phyloP scores from a whole-genome alignment of 2,329 filamentous ascomycete genomes.

The Colletotrichum gigasporum region DNA sequence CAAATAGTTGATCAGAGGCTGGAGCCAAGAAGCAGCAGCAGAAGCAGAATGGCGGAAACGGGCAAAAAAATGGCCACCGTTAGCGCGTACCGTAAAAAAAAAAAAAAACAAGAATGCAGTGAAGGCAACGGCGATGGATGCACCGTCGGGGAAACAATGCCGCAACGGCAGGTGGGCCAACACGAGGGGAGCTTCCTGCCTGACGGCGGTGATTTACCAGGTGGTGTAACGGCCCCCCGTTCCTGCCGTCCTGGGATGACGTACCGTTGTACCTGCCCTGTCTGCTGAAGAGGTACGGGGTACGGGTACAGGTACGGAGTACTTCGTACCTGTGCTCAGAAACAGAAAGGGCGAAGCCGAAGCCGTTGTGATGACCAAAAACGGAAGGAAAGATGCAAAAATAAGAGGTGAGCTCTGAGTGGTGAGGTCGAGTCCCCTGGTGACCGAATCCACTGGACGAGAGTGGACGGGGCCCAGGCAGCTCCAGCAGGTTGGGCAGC shows the following conservation, averaged over 20 bases:
- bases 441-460: slow-evolving; percentile 25
- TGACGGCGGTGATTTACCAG: no score
- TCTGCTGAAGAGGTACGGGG: no score
- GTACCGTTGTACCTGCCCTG: slow-evolving; percentile 9
- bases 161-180: background rate
- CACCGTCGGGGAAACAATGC: background rate
- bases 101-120: no score
- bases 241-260: background rate
- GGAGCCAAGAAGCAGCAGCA: slow-evolving; percentile 60
- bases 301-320: no score
- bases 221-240: background rate
- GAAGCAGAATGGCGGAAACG: slow-evolving; percentile 66
- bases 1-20: slow-evolving; percentile 9
- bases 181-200: background rate
- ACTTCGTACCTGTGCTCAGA: background rate
- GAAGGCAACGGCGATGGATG: no score
- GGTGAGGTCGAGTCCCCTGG: slow-evolving; percentile 19
- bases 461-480: slow-evolving; percentile 3
- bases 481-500: slow-evolving; percentile 33
- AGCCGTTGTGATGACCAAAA: slow-evolving; percentile 26
- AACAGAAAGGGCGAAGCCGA: background rate
- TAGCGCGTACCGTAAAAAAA: slow-evolving; percentile 11
- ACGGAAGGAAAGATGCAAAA: slow-evolving; percentile 26
- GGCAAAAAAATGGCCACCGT: slow-evolving; percentile 62
- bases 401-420: slow-evolving; percentile 22